Conservation (phyloP, 257 asterid species). For the Solanum verrucosum region DNA sequence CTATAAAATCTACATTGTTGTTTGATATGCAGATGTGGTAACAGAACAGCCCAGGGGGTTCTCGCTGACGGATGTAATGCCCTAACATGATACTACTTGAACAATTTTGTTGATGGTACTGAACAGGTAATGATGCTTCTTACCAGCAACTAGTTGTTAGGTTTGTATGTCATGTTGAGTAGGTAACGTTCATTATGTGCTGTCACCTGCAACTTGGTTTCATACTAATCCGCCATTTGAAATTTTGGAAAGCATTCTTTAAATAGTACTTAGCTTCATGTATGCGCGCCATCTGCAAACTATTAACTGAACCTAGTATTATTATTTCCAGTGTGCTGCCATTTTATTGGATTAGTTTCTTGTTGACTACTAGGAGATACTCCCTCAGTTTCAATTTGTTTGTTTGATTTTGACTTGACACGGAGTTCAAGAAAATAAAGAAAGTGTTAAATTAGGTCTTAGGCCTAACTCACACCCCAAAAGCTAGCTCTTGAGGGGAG, state of each 20-base stretch:
- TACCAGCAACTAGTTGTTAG: background rate
- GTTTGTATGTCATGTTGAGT: background rate
- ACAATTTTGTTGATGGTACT: constrained; percentile 85
- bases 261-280: background rate
- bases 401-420: no score
- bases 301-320: background rate
- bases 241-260: background rate
- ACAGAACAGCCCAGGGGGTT: constrained; percentile 60
- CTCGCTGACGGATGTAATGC: constrained; percentile 63
- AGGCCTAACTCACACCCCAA: no score
- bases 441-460: no score
- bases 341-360: background rate
- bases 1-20: background rate
- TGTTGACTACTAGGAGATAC: background rate
- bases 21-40: constrained; percentile 48
- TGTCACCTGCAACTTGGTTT: background rate
- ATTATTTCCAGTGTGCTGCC: background rate
- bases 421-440: no score
- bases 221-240: background rate
- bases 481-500: no score
- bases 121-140: constrained; percentile 58
- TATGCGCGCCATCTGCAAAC: background rate
- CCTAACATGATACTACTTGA: constrained; percentile 75
- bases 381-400: background rate
- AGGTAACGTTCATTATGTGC: background rate